These are phyloP conservation scores for Saitozyma sp. DNA, from an alignment of 768 basidiomycete genomes.

Conservation along the genomic window DNA sequence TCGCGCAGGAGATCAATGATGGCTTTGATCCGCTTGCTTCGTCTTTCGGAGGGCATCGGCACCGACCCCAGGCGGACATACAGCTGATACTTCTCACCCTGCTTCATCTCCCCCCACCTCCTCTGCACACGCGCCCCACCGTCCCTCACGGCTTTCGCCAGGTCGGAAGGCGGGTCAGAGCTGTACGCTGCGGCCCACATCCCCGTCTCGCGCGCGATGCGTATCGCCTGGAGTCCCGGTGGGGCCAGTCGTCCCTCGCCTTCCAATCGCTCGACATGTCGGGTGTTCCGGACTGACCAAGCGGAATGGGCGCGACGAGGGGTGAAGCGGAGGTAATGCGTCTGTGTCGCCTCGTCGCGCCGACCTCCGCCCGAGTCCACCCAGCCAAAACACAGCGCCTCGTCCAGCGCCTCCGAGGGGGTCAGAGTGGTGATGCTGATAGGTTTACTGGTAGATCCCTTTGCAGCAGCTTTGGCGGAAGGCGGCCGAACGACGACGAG, in stretches of 20 bases:
- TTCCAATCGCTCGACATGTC: neutral
- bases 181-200: slow-evolving; percentile 3
- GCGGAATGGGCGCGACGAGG: neutral
- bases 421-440: neutral
- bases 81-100: slow-evolving; percentile 1
- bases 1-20: neutral
- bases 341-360: neutral
- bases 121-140: neutral
- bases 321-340: slow-evolving; percentile 1
- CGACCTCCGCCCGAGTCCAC: slow-evolving; percentile 2
- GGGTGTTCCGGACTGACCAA: neutral
- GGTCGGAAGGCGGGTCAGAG: neutral
- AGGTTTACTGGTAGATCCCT: too few relatives aligned
- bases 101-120: slow-evolving; percentile 1
- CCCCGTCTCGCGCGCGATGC: neutral
- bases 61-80: slow-evolving; percentile 2
- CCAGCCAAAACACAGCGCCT: slow-evolving; percentile 5
- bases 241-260: neutral
- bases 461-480: too few relatives aligned
- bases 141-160: neutral
- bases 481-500: too few relatives aligned
- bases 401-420: slow-evolving; percentile 1
- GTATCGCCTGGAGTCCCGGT: neutral
- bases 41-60: neutral
- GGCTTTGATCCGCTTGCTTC: neutral